Evolutionary conservation across 768 basidiomycete species (phyloP).

Genomic region (Lactifluus hygrophoroides): DNA sequence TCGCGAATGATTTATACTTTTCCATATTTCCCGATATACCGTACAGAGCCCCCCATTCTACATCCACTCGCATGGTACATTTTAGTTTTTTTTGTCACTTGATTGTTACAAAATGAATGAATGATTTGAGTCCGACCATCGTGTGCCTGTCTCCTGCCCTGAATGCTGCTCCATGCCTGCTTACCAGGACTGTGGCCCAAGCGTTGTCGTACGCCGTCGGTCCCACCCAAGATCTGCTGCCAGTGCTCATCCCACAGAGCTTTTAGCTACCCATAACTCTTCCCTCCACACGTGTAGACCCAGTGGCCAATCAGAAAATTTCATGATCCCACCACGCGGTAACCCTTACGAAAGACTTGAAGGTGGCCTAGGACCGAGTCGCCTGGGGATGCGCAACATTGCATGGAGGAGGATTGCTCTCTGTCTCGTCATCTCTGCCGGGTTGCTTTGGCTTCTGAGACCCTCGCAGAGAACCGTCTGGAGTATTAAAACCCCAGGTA

Average conservation of each 20-base stretch:
- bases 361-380: constrained; percentile 46
- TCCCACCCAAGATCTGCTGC: not conserved
- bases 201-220: not conserved
- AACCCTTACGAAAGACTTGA: constrained; percentile 53
- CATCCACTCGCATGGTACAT: not conserved
- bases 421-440: constrained; percentile 46
- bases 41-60: not conserved
- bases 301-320: not conserved
- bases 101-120: not conserved
- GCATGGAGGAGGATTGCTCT: constrained; percentile 64
- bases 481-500: constrained; percentile 24
- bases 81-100: not conserved
- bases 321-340: constrained; percentile 32
- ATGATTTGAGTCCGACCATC: not conserved
- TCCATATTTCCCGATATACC: constrained; percentile 7
- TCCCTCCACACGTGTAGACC: not conserved
- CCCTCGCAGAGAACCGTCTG: constrained; percentile 33
- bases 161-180: not conserved
- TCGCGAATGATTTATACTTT: constrained; percentile 5
- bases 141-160: not conserved
- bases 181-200: not conserved
- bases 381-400: constrained; percentile 26
- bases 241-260: not conserved
- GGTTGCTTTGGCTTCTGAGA: constrained; percentile 59
- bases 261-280: not conserved